phyloP scores from a whole-genome alignment of 805 yeast species.

The Cyberlindnera meyerae region DNA sequence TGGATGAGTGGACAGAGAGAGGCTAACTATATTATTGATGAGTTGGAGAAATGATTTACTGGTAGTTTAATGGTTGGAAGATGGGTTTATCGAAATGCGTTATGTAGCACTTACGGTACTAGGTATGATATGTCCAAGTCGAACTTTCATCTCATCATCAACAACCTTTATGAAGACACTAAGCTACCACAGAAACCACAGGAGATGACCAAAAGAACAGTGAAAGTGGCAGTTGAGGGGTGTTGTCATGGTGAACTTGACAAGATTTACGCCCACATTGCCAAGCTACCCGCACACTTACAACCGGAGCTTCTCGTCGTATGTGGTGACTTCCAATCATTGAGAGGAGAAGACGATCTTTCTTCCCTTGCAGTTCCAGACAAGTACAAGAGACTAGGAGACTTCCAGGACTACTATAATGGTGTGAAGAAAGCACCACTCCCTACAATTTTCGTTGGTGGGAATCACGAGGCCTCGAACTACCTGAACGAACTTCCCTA shows the following conservation, averaged over 20 bases:
- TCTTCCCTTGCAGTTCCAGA: slow-evolving; percentile 70
- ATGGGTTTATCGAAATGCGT: neutral
- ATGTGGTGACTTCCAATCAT: slow-evolving; percentile 90
- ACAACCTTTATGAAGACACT: too few relatives aligned
- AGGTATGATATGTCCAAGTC: too few relatives aligned
- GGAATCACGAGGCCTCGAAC: slow-evolving; percentile 89
- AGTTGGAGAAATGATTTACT: neutral
- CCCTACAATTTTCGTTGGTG: slow-evolving; percentile 82
- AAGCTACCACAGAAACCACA: neutral
- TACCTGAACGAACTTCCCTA: slow-evolving; percentile 64
- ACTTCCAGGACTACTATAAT: slow-evolving; percentile 67
- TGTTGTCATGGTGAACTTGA: slow-evolving; percentile 84
- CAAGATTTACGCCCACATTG: slow-evolving; percentile 43
- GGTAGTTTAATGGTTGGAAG: neutral
- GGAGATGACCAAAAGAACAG: neutral
- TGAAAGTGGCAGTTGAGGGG: slow-evolving; percentile 71
- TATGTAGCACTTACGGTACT: too few relatives aligned
- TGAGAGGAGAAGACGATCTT: slow-evolving; percentile 61
- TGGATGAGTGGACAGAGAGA: slow-evolving; percentile 70
- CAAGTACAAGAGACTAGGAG: slow-evolving; percentile 73
- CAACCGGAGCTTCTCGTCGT: slow-evolving; percentile 61
- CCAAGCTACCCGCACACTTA: slow-evolving; percentile 13
- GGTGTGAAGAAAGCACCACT: slow-evolving; percentile 65
- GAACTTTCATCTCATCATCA: too few relatives aligned
- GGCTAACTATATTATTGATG: slow-evolving; percentile 34